Conservation (phyloP, 2,329 filamentous ascomycete species). For the Trichophyton verrucosum region DNA sequence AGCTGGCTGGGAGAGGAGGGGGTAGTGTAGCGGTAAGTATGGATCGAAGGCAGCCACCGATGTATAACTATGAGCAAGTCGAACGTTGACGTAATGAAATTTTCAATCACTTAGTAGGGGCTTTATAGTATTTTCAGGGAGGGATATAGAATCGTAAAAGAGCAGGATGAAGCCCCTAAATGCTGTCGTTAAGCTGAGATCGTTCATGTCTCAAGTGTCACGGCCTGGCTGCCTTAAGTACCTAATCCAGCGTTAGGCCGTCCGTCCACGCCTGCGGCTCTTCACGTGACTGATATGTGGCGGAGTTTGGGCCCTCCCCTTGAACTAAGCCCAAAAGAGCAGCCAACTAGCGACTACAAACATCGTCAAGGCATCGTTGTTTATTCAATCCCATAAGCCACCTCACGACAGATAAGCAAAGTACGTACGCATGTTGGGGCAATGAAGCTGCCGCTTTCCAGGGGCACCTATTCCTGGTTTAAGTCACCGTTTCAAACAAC, state of each 20-base stretch:
- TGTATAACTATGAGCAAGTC: background rate
- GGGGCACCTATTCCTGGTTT: background rate
- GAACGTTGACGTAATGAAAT: background rate
- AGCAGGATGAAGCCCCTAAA: background rate
- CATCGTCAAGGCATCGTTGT: background rate
- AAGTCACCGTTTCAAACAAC: background rate
- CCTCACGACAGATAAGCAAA: background rate
- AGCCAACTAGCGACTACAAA: background rate
- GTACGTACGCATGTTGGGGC: background rate
- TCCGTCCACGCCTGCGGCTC: background rate
- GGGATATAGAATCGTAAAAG: background rate
- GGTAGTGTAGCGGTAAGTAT: background rate
- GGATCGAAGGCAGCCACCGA: background rate
- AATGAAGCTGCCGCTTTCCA: background rate
- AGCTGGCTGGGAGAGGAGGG: background rate
- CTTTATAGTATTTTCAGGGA: background rate
- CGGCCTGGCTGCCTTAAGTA: background rate
- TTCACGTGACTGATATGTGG: slow-evolving; percentile 3
- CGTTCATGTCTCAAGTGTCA: background rate
- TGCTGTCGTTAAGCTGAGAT: background rate
- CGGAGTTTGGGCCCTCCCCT: background rate
- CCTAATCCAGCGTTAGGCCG: background rate
- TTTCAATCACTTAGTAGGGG: background rate
- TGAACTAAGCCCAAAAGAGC: background rate
- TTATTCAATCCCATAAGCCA: background rate